phyloP scores from a whole-genome alignment of 1,284 basidiomycete species.

The Cronartium ribicola region DNA sequence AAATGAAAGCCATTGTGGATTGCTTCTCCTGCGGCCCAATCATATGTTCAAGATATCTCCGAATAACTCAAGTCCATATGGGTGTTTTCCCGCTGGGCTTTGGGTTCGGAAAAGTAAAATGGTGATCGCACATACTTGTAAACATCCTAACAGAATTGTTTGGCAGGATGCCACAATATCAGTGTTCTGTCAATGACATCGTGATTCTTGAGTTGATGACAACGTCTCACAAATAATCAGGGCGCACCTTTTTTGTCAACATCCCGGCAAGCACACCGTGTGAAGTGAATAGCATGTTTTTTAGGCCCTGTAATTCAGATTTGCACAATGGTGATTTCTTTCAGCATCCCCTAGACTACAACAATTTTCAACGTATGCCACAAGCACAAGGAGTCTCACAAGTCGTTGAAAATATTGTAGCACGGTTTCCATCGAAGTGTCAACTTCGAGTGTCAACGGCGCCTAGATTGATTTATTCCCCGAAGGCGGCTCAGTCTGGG shows the following conservation, averaged over 20 bases:
- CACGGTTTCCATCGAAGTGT: slow-evolving; percentile 65
- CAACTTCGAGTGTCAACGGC: slow-evolving; percentile 62
- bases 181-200: not conserved
- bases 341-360: not conserved
- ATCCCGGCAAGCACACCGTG: slow-evolving; percentile 62
- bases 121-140: slow-evolving; percentile 27
- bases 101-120: slow-evolving; percentile 22
- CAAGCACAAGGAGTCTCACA: slow-evolving; percentile 52
- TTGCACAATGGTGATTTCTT: too few species aligned
- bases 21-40: too few species aligned
- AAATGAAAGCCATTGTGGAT: too few species aligned
- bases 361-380: slow-evolving; percentile 22
- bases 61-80: not conserved
- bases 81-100: not conserved
- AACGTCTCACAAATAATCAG: not conserved
- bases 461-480: slow-evolving; percentile 61
- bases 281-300: slow-evolving; percentile 64
- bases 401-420: slow-evolving; percentile 69
- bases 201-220: not conserved
- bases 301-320: slow-evolving; percentile 58
- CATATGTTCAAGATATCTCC: slow-evolving; percentile 8
- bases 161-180: not conserved
- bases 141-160: slow-evolving; percentile 9
- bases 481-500: slow-evolving; percentile 53
- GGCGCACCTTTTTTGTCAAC: slow-evolving; percentile 60